Percentiles rank a stretch among this genome's conserved stretches.
Conservation (phyloP, 2,329 filamentous ascomycete genomes). For the Neocucurbitaria cava region DNA sequence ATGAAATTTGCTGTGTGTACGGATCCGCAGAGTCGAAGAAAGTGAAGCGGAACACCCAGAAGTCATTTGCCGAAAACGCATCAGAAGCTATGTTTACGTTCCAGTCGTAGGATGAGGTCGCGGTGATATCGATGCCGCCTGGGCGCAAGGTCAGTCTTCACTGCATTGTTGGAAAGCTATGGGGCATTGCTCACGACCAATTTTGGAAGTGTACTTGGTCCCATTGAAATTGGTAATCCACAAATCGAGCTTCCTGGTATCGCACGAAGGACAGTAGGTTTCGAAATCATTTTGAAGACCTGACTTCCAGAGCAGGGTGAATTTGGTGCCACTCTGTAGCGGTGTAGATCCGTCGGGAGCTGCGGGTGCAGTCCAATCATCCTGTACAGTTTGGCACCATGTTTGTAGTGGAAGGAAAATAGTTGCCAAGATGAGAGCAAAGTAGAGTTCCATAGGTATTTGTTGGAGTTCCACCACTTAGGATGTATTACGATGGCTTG, state of each 20-base stretch:
- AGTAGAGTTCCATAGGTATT: constrained; percentile 7
- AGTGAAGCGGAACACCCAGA: constrained; percentile 24
- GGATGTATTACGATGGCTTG: background rate
- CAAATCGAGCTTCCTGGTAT: constrained; percentile 19
- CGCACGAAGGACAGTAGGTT: constrained; percentile 14
- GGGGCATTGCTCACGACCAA: constrained; percentile 16
- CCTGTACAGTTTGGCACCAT: constrained; percentile 23
- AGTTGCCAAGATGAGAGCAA: constrained; percentile 3
- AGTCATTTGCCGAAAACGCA: constrained; percentile 13
- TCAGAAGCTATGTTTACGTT: constrained; percentile 21
- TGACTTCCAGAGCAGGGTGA: constrained; percentile 22
- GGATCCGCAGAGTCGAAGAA: constrained; percentile 8
- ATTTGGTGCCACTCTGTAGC: constrained; percentile 17
- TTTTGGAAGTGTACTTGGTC: constrained; percentile 15
- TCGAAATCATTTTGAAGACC: constrained; percentile 9
- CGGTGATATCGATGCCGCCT: constrained; percentile 20
- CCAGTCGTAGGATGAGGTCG: constrained; percentile 19
- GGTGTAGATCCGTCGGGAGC: constrained; percentile 19
- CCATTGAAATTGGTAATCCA: constrained; percentile 23
- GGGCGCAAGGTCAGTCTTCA: constrained; percentile 1
- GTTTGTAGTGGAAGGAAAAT: constrained; percentile 8
- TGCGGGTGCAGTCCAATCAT: constrained; percentile 24
- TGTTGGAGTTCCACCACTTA: background rate
- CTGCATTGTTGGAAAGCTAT: background rate
- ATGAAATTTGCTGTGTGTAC: constrained; percentile 18